Percentiles rank a stretch among this genome's conserved stretches.
phyloP scores from a whole-genome alignment of 768 basidiomycete genomes.

The Boletus rufocinnamomeus region DNA sequence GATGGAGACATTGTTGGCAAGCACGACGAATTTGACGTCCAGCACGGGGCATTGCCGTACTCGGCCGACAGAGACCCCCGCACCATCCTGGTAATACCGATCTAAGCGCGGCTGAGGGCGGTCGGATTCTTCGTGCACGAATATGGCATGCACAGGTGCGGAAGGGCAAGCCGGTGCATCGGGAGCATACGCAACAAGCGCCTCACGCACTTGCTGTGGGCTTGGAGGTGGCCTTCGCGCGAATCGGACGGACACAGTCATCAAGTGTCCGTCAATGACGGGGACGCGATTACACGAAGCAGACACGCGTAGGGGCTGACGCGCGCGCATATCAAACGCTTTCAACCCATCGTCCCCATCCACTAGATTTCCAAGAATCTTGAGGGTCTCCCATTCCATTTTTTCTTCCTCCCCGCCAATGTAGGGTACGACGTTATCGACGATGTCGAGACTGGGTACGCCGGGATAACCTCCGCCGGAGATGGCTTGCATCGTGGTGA shows the following conservation, averaged over 20 bases:
- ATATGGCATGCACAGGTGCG: conserved; percentile 80
- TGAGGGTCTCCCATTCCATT: conserved; percentile 98
- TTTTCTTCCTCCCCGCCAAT: conserved; percentile 96
- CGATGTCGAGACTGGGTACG: conserved; percentile 82
- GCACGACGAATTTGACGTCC: conserved; percentile 93
- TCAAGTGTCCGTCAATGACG: conserved; percentile 93
- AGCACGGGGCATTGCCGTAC: conserved; percentile 89
- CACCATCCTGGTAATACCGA: conserved; percentile 85
- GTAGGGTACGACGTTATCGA: conserved; percentile 95
- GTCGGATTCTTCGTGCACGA: conserved; percentile 91
- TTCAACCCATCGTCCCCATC: conserved; percentile 55
- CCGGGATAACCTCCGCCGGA: conserved; percentile 99
- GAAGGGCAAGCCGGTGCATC: conserved; percentile 82
- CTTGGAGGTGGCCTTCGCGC: conserved; percentile 75
- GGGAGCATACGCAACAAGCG: conserved; percentile 69
- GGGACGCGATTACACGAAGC: conserved; percentile 95
- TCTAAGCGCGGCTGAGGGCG: conserved; percentile 94
- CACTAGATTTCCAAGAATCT: conserved; percentile 87
- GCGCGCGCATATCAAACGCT: conserved; percentile 82
- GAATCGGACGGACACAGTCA: conserved; percentile 88
- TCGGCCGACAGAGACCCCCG: conserved; percentile 88
- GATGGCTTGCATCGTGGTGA: conserved; percentile 98
- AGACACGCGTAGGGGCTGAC: conserved; percentile 82
- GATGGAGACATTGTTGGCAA: conserved; percentile 92
- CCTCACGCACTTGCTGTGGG: conserved; percentile 85